Evolutionary conservation across 768 basidiomycete genomes (phyloP).

Genomic region (button mushroom (Agaricus bisporus)): DNA sequence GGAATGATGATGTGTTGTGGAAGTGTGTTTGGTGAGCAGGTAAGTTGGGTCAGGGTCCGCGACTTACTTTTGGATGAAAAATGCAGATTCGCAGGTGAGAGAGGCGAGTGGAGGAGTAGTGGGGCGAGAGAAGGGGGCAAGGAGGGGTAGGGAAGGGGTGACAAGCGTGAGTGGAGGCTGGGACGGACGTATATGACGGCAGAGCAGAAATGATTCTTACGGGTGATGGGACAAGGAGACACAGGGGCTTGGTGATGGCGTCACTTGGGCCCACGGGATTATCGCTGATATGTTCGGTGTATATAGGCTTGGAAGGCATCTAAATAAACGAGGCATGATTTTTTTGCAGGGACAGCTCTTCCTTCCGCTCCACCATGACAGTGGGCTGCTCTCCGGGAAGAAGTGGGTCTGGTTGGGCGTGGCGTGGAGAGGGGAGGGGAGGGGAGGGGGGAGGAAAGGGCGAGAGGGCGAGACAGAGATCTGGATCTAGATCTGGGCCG

Average conservation of each 20-base stretch:
- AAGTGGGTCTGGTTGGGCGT: not conserved
- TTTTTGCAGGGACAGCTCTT: not conserved
- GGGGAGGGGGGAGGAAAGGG: not conserved
- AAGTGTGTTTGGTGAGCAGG: not conserved
- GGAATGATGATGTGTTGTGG: slow-evolving; percentile 1
- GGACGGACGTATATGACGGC: slow-evolving; percentile 5
- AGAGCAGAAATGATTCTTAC: slow-evolving; percentile 10
- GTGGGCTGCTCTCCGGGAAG: not conserved
- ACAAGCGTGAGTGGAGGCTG: slow-evolving; percentile 11
- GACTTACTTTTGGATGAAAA: not conserved
- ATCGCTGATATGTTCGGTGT: slow-evolving; percentile 12
- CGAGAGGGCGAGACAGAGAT: not conserved
- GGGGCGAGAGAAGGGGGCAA: not conserved
- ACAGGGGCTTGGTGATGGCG: slow-evolving; percentile 11
- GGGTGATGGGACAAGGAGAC: slow-evolving; percentile 10
- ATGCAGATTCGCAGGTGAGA: too few relatives aligned
- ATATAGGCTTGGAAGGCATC: slow-evolving; percentile 4
- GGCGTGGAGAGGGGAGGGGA: not conserved
- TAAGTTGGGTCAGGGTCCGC: not conserved
- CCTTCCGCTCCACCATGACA: not conserved
- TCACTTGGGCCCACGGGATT: slow-evolving; percentile 11
- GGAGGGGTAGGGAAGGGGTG: not conserved
- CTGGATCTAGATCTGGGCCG: slow-evolving; percentile 12
- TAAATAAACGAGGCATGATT: slow-evolving; percentile 3
- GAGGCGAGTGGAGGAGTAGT: not conserved